A percentile compares a stretch with the other conserved stretches of the same genome.
Evolutionary conservation across 371 early-diverging fungal genomes (phyloP).

Genomic region (Mortierella sp.): DNA sequence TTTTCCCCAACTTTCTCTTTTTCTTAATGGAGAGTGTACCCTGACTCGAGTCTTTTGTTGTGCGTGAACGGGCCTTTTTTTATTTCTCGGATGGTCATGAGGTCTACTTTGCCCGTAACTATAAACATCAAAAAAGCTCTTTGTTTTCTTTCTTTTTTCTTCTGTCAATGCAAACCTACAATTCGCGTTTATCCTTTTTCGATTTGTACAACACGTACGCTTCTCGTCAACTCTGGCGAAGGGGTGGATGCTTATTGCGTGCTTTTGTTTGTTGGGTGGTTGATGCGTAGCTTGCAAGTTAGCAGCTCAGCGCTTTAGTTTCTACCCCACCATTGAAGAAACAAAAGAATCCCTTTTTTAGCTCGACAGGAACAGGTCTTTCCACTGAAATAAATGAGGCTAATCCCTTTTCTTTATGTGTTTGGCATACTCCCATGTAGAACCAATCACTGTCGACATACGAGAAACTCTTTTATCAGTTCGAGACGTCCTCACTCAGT

Average conservation of each 20-base stretch:
- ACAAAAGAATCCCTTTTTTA: too few species aligned
- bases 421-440: neutral
- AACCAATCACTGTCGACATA: neutral
- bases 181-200: neutral
- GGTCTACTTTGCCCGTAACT: neutral
- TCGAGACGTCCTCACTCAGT: neutral
- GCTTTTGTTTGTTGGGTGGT: neutral
- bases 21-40: neutral
- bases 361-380: neutral
- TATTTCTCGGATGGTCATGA: neutral
- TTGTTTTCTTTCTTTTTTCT: neutral
- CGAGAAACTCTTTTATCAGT: neutral
- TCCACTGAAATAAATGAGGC: neutral
- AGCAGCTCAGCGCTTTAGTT: neutral
- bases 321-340: neutral
- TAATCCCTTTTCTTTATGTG: neutral
- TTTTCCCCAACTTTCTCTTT: neutral
- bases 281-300: neutral
- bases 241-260: neutral
- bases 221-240: neutral
- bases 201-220: neutral
- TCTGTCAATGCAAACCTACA: neutral
- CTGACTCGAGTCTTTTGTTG: neutral
- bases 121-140: constrained; percentile 1
- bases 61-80: constrained; percentile 18